These are phyloP conservation scores for Cyclotella choctawhatcheeana DNA, from an alignment of 108 stramenopile species.

Conservation along the genomic window DNA sequence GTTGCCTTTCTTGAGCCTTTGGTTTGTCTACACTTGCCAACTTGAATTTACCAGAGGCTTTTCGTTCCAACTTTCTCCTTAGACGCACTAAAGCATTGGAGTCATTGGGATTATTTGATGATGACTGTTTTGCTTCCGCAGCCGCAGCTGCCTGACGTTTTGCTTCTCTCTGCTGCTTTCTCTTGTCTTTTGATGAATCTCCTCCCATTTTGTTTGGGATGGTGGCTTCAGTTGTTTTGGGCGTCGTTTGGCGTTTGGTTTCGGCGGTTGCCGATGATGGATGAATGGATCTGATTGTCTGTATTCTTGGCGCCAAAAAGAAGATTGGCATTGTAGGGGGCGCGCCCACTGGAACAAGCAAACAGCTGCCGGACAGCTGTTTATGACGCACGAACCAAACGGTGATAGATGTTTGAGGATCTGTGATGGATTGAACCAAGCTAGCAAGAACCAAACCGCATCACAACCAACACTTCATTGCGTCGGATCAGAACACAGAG, in stretches of 20 bases:
- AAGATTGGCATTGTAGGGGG: not conserved
- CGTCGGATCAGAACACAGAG: no score
- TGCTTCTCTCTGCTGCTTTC: slow-evolving; percentile 47
- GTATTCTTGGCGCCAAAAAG: no score
- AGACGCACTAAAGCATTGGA: slow-evolving; percentile 19
- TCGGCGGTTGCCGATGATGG: no score
- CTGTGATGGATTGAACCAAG: not conserved
- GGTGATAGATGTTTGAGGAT: not conserved
- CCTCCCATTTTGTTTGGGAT: slow-evolving; percentile 61
- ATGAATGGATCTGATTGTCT: no score
- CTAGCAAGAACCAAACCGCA: not conserved
- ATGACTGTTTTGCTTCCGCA: not conserved
- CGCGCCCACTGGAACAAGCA: not conserved
- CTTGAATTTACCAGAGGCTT: slow-evolving; percentile 31
- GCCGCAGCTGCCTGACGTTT: not conserved
- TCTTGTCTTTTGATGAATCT: slow-evolving; percentile 75
- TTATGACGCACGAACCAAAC: not conserved
- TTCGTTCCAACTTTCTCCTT: slow-evolving; percentile 30
- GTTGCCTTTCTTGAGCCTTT: no score
- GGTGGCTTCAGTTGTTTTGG: not conserved
- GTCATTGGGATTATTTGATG: not conserved
- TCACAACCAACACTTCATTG: no score
- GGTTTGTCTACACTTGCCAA: not conserved
- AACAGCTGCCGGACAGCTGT: not conserved
- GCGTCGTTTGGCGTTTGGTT: not conserved